phyloP scores from a whole-genome alignment of 805 yeast species.

The Metahyphopichia silvanorum region DNA sequence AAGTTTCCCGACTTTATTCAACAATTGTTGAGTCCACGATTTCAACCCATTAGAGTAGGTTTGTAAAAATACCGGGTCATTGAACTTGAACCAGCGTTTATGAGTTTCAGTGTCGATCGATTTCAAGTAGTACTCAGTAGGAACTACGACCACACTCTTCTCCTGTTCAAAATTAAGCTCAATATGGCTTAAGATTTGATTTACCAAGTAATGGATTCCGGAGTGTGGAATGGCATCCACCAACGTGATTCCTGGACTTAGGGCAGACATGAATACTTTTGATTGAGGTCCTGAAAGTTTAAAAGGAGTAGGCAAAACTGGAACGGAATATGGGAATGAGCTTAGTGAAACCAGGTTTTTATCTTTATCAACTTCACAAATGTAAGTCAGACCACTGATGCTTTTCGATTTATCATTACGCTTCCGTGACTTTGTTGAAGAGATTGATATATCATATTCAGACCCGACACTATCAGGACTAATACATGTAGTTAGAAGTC shows the following conservation, averaged over 20 bases:
- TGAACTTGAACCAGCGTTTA: neutral
- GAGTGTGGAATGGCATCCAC: conserved; percentile 8
- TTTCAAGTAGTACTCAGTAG: conserved; percentile 4
- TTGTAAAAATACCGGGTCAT: neutral
- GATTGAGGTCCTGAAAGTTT: conserved; percentile 2
- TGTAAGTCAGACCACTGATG: no score
- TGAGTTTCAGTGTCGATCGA: neutral
- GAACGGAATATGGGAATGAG: no score
- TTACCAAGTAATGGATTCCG: conserved; percentile 6
- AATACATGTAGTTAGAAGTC: no score
- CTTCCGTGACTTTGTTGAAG: no score
- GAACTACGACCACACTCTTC: conserved; percentile 11
- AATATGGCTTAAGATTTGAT: conserved; percentile 2
- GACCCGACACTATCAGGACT: no score
- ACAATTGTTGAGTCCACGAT: neutral
- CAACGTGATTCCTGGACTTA: conserved; percentile 5
- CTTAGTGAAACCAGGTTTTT: no score
- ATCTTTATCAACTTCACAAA: no score
- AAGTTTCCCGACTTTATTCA: conserved; percentile 5
- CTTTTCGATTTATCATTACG: no score
- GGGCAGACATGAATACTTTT: conserved; percentile 4
- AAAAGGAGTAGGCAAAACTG: no score
- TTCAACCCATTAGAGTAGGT: neutral
- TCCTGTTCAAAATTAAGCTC: conserved; percentile 9
- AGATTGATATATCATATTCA: no score